Base-by-base conservation (phyloP, 768 basidiomycete species). In the Lentinula aciculospora region DNA sequence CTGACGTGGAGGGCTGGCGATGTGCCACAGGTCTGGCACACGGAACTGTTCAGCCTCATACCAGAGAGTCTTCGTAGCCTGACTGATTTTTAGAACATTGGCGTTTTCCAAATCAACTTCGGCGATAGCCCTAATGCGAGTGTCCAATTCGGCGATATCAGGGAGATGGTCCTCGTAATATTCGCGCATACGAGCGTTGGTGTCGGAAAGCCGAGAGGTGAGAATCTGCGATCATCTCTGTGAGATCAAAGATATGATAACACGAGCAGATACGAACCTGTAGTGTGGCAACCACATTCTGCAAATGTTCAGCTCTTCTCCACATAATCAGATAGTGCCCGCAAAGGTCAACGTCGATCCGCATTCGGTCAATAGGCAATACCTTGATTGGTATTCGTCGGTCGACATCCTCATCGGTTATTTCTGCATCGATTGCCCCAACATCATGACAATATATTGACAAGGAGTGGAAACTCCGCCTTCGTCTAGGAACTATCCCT, bases 331-430 rank as follows among this genome's bases (percentile, higher is more conserved):
- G 73, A 47, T 88, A 67, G 65, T 92, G 86, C 3, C 86, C 88
- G 64, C 86, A 86, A 15, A 92, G 75, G 63, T 87, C 88, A 36
- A 91, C 90, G 63, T 92, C 90, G 40, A 89, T 82, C 50, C 78
- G 80, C 87, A 92, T 88, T 63, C 80, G 75, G 56, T 90, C 86
- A 6, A 77, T 60, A 2, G 78, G 76, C 42, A 89, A 67, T 10
- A 85, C 71, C 34, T 73, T 19, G 17, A 60, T 50, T 13, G 10
- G 15, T 53, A 39, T 40, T 28, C 51, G 32, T 25, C 13, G 51
- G 21, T 36, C 21, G 17, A 53, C 51, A 17, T 36, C 23, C 12
- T 53, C 51, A 27, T 8, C 17, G 39, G 31, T 61, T 46, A 60
- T 27, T 29, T 40, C 34, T 12, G 27, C 28, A 36, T 51, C 51